Conservation (phyloP, 2,329 filamentous ascomycete genomes). For the Thermothelomyces thermophilus region DNA sequence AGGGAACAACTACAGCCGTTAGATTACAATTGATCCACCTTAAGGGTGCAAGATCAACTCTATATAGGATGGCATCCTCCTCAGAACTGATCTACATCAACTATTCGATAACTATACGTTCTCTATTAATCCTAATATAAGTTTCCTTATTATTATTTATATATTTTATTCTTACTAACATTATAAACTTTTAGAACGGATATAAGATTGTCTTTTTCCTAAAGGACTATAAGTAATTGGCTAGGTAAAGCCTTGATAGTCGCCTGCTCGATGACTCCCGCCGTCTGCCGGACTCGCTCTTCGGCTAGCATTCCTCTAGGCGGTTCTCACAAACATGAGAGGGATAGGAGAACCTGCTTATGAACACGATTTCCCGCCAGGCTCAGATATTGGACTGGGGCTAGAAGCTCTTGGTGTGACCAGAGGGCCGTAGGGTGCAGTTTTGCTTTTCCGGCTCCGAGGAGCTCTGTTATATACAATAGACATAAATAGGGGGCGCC, state of each 20-base stretch:
- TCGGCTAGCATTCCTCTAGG: conserved; percentile 5
- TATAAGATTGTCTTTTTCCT: conserved; percentile 3
- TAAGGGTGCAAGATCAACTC: conserved; percentile 4
- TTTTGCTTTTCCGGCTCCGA: too few species aligned
- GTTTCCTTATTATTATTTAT: conserved; percentile 1
- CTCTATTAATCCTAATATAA: conserved; percentile 7
- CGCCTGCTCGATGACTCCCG: not conserved
- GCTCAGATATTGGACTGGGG: too few species aligned
- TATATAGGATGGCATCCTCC: conserved; percentile 3
- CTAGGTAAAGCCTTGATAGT: not conserved
- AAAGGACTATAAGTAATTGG: not conserved
- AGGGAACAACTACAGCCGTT: not conserved
- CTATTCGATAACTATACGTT: not conserved
- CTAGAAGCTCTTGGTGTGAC: too few species aligned
- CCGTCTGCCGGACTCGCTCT: not conserved
- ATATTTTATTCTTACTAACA: not conserved
- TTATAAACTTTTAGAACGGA: not conserved
- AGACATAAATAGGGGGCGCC: too few species aligned
- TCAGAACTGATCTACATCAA: not conserved
- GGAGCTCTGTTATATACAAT: too few species aligned
- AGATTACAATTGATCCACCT: conserved; percentile 1
- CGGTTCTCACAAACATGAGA: conserved; percentile 5
- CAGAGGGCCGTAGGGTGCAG: too few species aligned
- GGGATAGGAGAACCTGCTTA: not conserved
- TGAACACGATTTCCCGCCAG: conserved; percentile 1